Conservation (phyloP, 352 stramenopile genomes). For the Halophytophthora batemanensis region DNA sequence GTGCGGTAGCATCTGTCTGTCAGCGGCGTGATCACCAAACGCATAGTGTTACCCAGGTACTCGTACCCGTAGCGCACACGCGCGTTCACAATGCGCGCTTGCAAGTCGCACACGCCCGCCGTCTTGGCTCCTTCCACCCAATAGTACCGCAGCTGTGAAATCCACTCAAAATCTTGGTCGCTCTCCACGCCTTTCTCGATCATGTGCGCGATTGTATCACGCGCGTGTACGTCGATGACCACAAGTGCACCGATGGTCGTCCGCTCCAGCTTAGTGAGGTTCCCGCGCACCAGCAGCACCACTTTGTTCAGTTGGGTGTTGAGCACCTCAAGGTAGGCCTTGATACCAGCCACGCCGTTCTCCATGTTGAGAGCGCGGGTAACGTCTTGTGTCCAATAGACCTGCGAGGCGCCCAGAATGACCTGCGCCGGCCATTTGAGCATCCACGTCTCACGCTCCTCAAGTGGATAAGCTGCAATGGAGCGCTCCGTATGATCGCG, state of each 20-base stretch:
- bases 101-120: slow-evolving; percentile 53
- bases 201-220: slow-evolving; percentile 92
- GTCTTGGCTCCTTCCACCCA: slow-evolving; percentile 77
- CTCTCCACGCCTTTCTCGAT: slow-evolving; percentile 86
- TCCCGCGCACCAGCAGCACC: slow-evolving; percentile 90
- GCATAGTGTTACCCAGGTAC: slow-evolving; percentile 93
- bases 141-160: slow-evolving; percentile 93
- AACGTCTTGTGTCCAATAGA: slow-evolving; percentile 95
- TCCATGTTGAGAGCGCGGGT: slow-evolving; percentile 72
- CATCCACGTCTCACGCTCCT: slow-evolving; percentile 87
- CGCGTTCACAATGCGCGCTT: slow-evolving; percentile 88
- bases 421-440: slow-evolving; percentile 94
- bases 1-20: slow-evolving; percentile 94
- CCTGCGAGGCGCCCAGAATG: slow-evolving; percentile 88
- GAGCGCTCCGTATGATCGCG: slow-evolving; percentile 88
- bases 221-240: slow-evolving; percentile 91
- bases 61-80: slow-evolving; percentile 87
- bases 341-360: slow-evolving; percentile 66
- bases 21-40: slow-evolving; percentile 93
- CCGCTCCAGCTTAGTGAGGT: slow-evolving; percentile 88
- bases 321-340: slow-evolving; percentile 75
- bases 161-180: slow-evolving; percentile 92
- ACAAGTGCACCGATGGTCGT: slow-evolving; percentile 92
- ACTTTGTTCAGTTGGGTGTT: slow-evolving; percentile 89
- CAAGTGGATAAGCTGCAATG: slow-evolving; percentile 80